Evolutionary conservation across 1,139 yeast species (phyloP).

Genomic region (Casaregolazyma suthepensis): DNA sequence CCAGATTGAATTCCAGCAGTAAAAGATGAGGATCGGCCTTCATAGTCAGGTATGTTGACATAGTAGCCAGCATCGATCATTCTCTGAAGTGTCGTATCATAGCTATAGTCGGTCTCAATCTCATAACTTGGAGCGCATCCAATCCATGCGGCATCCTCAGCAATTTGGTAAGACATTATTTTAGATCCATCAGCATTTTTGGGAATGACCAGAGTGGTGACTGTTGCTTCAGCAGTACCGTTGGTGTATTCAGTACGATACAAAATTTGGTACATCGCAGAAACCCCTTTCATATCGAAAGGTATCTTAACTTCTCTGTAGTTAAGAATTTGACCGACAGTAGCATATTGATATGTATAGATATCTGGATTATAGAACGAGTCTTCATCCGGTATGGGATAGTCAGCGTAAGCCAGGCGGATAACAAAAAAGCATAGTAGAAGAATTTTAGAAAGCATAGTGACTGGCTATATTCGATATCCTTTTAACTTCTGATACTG

Average conservation of each 20-base stretch:
- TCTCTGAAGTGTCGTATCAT: not conserved
- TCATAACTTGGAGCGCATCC: slow-evolving; percentile 29
- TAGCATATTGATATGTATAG: slow-evolving; percentile 8
- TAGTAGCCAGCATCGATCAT: slow-evolving; percentile 14
- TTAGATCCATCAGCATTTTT: slow-evolving; percentile 12
- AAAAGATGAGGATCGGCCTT: slow-evolving; percentile 24
- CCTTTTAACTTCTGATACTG: not conserved
- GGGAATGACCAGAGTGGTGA: slow-evolving; percentile 30
- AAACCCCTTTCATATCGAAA: slow-evolving; percentile 12
- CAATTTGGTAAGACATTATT: slow-evolving; percentile 26
- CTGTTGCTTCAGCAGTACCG: slow-evolving; percentile 20
- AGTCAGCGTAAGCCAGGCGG: not conserved
- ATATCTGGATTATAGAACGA: slow-evolving; percentile 13
- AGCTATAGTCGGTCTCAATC: not conserved
- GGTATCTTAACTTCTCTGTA: slow-evolving; percentile 15
- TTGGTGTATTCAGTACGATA: slow-evolving; percentile 20
- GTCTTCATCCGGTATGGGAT: slow-evolving; percentile 3
- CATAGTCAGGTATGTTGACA: slow-evolving; percentile 27
- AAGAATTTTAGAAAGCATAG: not conserved
- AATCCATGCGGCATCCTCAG: slow-evolving; percentile 27
- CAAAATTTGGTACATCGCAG: slow-evolving; percentile 20
- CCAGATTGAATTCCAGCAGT: slow-evolving; percentile 23
- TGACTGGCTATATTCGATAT: not conserved
- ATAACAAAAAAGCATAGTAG: not conserved
- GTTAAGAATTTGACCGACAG: slow-evolving; percentile 19